Conservation (phyloP, 257 asterid genomes). For the Osmanthus fragrans region DNA sequence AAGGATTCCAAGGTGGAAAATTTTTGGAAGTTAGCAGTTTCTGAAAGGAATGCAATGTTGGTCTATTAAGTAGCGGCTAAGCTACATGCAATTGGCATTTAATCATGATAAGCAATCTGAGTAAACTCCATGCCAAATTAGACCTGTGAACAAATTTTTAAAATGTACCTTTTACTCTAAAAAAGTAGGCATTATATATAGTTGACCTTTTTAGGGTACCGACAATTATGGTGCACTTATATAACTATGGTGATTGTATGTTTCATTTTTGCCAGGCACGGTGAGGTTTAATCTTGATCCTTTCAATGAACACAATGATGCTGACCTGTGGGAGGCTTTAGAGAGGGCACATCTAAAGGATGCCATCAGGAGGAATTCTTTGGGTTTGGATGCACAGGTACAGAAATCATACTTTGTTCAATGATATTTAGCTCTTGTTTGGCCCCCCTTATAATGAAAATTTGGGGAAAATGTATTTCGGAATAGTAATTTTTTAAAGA, state of each 20-base stretch:
- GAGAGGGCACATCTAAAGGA: slow-evolving; percentile 97
- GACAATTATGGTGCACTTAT: neutral
- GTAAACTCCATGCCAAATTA: neutral
- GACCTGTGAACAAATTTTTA: neutral
- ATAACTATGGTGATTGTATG: neutral
- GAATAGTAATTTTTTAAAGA: too few species aligned
- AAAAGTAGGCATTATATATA: neutral
- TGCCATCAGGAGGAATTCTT: slow-evolving; percentile 74
- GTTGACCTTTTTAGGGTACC: neutral
- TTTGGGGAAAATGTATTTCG: too few species aligned
- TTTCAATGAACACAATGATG: slow-evolving; percentile 89
- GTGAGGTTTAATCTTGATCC: slow-evolving; percentile 97
- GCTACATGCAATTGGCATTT: neutral
- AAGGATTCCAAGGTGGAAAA: neutral
- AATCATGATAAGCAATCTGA: neutral
- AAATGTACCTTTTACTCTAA: neutral
- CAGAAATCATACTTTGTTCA: slow-evolving; percentile 14
- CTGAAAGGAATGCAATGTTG: neutral
- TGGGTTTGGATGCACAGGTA: slow-evolving; percentile 94
- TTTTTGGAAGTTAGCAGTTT: neutral
- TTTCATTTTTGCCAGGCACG: slow-evolving; percentile 52
- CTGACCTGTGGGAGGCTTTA: slow-evolving; percentile 97
- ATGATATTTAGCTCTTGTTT: neutral
- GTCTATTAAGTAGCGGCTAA: neutral
- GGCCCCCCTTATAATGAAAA: too few species aligned